phyloP scores from a whole-genome alignment of 2,329 filamentous ascomycete species.

The Coniosporium tulheliwenetii region DNA sequence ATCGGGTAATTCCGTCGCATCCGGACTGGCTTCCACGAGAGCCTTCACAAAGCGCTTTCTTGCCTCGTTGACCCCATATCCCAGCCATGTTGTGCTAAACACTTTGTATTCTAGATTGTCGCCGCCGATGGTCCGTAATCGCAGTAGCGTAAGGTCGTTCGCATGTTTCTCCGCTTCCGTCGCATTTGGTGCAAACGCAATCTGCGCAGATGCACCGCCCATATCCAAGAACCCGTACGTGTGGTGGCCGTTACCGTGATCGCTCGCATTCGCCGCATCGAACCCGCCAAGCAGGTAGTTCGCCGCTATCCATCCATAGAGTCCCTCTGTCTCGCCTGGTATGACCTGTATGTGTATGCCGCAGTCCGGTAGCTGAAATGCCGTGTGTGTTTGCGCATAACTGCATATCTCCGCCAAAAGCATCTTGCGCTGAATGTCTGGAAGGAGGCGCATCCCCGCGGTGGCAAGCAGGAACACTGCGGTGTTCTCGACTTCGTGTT shows the following conservation, averaged over 20 bases:
- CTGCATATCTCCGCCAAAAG: conserved; percentile 67
- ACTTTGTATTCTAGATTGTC: conserved; percentile 66
- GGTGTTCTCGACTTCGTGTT: conserved; percentile 62
- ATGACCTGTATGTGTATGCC: conserved; percentile 84
- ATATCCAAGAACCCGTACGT: conserved; percentile 98
- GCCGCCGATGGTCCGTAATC: conserved; percentile 72
- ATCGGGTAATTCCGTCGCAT: conserved; percentile 60
- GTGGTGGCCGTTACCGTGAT: conserved; percentile 74
- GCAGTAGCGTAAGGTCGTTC: conserved; percentile 72
- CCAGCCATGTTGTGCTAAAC: conserved; percentile 93
- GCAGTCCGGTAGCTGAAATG: conserved; percentile 83
- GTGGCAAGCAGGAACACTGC: conserved; percentile 93
- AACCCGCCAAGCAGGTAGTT: conserved; percentile 93
- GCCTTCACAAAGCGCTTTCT: conserved; percentile 68
- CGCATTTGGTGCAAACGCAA: conserved; percentile 87
- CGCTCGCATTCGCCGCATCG: conserved; percentile 56
- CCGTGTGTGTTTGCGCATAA: conserved; percentile 61
- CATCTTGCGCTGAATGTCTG: conserved; percentile 52
- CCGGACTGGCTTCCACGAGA: conserved; percentile 48
- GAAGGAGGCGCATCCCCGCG: conserved; percentile 81
- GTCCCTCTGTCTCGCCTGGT: conserved; percentile 81
- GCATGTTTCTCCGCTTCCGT: conserved; percentile 85
- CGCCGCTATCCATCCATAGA: conserved; percentile 95
- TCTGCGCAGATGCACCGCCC: conserved; percentile 94
- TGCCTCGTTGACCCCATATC: conserved; percentile 93